Percentiles rank a stretch among this genome's conserved stretches.
Conservation (phyloP, 2,329 filamentous ascomycete species). For the Xylaria sp. region DNA sequence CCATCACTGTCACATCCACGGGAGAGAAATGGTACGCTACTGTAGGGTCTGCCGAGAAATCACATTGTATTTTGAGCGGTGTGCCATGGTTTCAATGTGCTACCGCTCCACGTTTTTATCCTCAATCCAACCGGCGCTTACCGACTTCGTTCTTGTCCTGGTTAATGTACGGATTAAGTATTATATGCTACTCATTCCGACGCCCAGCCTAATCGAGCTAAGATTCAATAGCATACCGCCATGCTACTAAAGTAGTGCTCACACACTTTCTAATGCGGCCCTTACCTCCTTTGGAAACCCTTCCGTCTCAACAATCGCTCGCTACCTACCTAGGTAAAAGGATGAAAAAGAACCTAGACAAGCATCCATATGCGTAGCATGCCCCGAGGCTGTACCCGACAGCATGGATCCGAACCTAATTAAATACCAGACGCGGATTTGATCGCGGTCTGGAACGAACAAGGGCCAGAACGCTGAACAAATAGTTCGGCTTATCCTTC, state of each 20-base stretch:
- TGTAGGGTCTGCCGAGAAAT: neutral
- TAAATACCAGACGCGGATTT: slow-evolving; percentile 2
- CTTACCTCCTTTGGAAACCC: neutral
- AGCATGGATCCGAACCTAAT: slow-evolving; percentile 29
- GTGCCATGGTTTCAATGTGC: neutral
- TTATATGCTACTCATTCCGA: neutral
- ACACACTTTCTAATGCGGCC: neutral
- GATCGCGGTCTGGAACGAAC: slow-evolving; percentile 14
- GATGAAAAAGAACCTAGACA: neutral
- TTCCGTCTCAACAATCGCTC: neutral
- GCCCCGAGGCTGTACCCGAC: slow-evolving; percentile 27
- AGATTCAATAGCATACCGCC: neutral
- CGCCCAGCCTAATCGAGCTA: neutral
- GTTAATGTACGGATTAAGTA: neutral
- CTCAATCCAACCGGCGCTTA: slow-evolving; percentile 5
- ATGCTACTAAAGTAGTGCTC: neutral
- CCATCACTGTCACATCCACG: neutral
- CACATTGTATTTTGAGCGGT: slow-evolving; percentile 22
- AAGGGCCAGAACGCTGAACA: slow-evolving; percentile 18
- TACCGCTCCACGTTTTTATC: slow-evolving; percentile 7
- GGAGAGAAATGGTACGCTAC: neutral
- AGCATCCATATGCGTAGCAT: neutral
- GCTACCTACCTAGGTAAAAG: neutral
- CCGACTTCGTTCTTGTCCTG: neutral
- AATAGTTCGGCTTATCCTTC: slow-evolving; percentile 14